A percentile compares a stretch with the other conserved stretches of the same genome.
Conservation (phyloP, 192 early-diverging fungal genomes). For the Gryganskiella cystojenkinii region DNA sequence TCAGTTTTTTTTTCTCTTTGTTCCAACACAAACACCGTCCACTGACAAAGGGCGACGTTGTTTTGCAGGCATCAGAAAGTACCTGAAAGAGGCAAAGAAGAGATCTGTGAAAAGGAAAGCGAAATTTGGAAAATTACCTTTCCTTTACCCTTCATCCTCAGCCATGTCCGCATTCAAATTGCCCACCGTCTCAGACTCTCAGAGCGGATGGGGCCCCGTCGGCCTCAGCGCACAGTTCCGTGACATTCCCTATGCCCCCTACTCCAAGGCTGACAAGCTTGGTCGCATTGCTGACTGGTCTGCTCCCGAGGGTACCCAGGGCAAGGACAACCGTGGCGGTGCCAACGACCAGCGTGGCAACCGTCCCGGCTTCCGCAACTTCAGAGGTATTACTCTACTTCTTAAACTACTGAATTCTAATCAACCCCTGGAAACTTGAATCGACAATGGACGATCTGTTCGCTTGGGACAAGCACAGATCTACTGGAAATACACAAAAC, state of each 20-base stretch:
- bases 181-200: constrained; percentile 83
- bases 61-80: constrained; percentile 1
- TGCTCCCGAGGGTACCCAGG: constrained; percentile 71
- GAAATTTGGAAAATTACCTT: background rate
- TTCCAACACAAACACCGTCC: no score
- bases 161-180: constrained; percentile 72
- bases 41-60: background rate
- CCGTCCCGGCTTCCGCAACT: constrained; percentile 53
- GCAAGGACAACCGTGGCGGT: constrained; percentile 63
- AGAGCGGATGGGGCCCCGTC: constrained; percentile 90
- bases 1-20: background rate
- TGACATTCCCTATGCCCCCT: constrained; percentile 95
- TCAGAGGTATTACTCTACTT: constrained; percentile 36
- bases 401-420: no score
- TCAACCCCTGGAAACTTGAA: no score
- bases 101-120: background rate
- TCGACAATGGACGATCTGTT: no score
- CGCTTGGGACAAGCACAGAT: background rate
- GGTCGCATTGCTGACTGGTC: constrained; percentile 97
- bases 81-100: constrained; percentile 8
- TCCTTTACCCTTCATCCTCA: constrained; percentile 10
- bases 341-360: constrained; percentile 56
- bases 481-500: no score
- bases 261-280: constrained; percentile 94
- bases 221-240: constrained; percentile 72